A percentile compares a stretch with the other conserved stretches of the same genome.
phyloP scores from a whole-genome alignment of 176 grass and related monocot species.

The Microstegium vimineum region DNA sequence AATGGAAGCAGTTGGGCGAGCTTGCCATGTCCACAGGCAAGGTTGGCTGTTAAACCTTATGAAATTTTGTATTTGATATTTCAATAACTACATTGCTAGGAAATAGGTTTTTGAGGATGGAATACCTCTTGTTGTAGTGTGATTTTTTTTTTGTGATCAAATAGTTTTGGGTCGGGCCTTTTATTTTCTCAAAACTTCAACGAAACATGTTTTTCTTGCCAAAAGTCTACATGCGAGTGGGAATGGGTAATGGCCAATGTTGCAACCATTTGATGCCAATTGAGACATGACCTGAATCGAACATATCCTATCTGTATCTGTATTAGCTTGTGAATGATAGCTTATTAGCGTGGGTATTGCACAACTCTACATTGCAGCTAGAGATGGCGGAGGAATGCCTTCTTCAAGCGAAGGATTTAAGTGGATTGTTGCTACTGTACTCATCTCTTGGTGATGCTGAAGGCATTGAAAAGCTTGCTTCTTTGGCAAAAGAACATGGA shows the following conservation, averaged over 20 bases:
- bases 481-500: conserved; percentile 80
- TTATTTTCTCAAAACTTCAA: not conserved
- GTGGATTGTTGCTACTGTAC: conserved; percentile 85
- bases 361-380: conserved; percentile 58
- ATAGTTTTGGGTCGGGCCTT: conserved; percentile 1
- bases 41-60: conserved; percentile 45
- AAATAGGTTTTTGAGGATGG: not conserved
- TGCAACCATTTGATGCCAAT: not conserved
- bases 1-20: conserved; percentile 97
- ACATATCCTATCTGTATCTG: conserved; percentile 5
- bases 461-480: conserved; percentile 71
- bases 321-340: not conserved
- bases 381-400: conserved; percentile 91
- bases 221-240: not conserved
- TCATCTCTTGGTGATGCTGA: conserved; percentile 94
- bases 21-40: conserved; percentile 90
- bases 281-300: not conserved
- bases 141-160: not conserved
- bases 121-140: not conserved
- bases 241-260: not conserved
- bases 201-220: not conserved
- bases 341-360: not conserved
- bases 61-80: not conserved
- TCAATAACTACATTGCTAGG: not conserved
- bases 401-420: conserved; percentile 85